phyloP scores from a whole-genome alignment of 192 early-diverging fungal genomes.

The Coemansia sp. region DNA sequence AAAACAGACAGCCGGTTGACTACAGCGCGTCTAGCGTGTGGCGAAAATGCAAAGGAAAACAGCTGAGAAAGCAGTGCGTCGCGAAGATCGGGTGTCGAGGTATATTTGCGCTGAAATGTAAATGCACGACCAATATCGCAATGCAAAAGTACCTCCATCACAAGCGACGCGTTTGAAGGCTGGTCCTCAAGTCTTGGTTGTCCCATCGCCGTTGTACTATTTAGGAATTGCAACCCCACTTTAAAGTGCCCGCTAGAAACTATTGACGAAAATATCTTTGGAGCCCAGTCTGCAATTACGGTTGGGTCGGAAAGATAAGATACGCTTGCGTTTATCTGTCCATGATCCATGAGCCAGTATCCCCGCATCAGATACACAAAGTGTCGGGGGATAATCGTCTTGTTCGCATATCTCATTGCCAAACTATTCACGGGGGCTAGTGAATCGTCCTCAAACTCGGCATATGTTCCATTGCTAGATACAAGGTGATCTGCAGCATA shows the following conservation, averaged over 20 bases:
- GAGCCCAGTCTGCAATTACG: conserved; percentile 49
- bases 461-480: conserved; percentile 12
- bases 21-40: conserved; percentile 12
- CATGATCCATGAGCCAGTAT: conserved; percentile 58
- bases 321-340: conserved; percentile 22
- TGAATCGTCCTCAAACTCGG: conserved; percentile 13
- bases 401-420: conserved; percentile 26
- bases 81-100: conserved; percentile 20
- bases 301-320: conserved; percentile 45
- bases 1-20: conserved; percentile 32
- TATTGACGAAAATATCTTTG: conserved; percentile 36
- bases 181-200: conserved; percentile 28
- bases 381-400: conserved; percentile 39
- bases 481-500: conserved; percentile 6
- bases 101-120: conserved; percentile 36
- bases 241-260: conserved; percentile 18
- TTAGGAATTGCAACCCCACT: conserved; percentile 33
- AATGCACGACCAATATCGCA: conserved; percentile 47
- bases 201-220: conserved; percentile 38
- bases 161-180: conserved; percentile 17
- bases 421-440: background rate
- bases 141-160: conserved; percentile 44
- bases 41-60: conserved; percentile 39
- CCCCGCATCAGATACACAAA: conserved; percentile 48
- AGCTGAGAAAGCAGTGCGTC: conserved; percentile 41